These are phyloP conservation scores for Pythium rishiriense DNA, from an alignment of 352 stramenopile species.

Conservation along the genomic window DNA sequence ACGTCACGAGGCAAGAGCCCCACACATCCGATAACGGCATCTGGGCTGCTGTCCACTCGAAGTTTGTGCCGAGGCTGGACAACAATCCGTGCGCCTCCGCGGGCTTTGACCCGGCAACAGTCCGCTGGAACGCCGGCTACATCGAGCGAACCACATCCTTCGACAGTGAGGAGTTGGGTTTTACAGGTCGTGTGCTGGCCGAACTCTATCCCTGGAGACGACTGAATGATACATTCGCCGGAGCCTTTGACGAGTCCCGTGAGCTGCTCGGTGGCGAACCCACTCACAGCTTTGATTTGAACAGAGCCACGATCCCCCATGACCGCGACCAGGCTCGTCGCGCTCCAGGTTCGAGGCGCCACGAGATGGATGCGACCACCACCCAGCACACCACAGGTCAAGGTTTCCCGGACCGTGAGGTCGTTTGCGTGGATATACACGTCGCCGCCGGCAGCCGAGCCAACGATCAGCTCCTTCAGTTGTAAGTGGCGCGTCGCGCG, in stretches of 20 bases:
- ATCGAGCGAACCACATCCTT: not conserved
- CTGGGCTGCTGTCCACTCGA: not conserved
- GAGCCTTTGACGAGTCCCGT: not conserved
- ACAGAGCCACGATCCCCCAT: not conserved
- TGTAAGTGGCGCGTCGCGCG: not conserved
- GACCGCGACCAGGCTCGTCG: not conserved
- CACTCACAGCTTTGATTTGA: not conserved
- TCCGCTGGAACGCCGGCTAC: slow-evolving; percentile 4
- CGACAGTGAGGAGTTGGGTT: not conserved
- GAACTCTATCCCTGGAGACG: not conserved
- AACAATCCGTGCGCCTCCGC: not conserved
- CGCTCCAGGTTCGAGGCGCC: not conserved
- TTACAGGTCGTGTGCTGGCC: not conserved
- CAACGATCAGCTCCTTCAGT: slow-evolving; percentile 3
- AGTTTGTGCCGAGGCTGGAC: not conserved
- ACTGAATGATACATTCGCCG: not conserved
- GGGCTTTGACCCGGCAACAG: not conserved
- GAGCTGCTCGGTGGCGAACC: not conserved
- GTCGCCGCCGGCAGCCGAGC: not conserved
- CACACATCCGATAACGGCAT: not conserved
- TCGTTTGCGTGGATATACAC: not conserved
- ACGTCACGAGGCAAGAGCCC: not conserved
- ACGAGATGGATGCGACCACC: not conserved
- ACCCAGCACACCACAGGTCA: not conserved
- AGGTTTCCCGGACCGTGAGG: not conserved